Base-by-base conservation (phyloP, 208 protist species). In the Jaenimonas drosophilae region DNA sequence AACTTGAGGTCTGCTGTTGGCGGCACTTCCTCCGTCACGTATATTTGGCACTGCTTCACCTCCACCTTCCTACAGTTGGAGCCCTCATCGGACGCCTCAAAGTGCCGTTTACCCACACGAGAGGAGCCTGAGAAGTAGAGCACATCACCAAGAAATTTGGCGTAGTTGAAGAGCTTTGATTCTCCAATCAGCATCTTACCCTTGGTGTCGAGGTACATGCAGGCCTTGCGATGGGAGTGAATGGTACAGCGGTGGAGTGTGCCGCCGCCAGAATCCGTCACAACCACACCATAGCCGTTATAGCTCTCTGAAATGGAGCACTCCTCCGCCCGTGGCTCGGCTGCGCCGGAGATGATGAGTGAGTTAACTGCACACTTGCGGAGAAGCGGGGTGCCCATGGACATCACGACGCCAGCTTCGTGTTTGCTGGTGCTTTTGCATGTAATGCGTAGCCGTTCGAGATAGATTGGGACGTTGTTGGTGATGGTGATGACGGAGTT, bases 191-290 rank as follows among this genome's bases (percentile, higher is more conserved):
- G 40, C n/a, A 89, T 48, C 49, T 70, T 61, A 16, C 81, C 85
- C n/a, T 67, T 62, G 3, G 80, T 90, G 61, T 94, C 80, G 27
- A 90, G 69, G 12, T 80, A 61, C 2, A 77, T 46, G 48, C 80
- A 87, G 19, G 65, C 62, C 17, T 47, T 6, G 5, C 45, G 44
- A 56, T 94, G 85, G 17, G 59, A 53, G 59, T 76, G 58, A 31
- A 94, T 64, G 38, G 49, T 79, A 16, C 62, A 70, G n/a, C 61
- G 44, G 20, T 62, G 48, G 19, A 90, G 47, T 3, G 54, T 49
- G n/a, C 73, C 85, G 21, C 76, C 64, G 16, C 47, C 75, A 27
- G 28, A 57, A 44, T 86, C 85, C 14, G 67, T 60, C n/a, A 88
- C 67, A 17, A 64, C 44, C 14, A 94, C 25, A 27, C 85, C 85